Evolutionary conservation across 2,329 filamentous ascomycete genomes (phyloP).

Genomic region (Cephalotrichum gorgonifer): DNA sequence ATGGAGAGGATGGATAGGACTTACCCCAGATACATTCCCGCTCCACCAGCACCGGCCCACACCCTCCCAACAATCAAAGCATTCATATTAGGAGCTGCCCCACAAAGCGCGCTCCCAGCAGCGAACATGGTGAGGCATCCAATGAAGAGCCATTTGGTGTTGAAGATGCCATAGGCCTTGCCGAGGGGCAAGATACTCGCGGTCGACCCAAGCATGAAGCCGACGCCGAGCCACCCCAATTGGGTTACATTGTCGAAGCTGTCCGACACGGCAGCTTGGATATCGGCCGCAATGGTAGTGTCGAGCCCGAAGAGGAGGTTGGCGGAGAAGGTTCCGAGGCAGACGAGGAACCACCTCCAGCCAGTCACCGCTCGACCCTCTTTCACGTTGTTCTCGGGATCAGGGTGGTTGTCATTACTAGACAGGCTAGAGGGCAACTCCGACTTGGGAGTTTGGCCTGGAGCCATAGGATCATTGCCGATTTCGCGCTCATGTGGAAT

Average conservation of each 20-base stretch:
- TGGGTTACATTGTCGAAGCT: slow-evolving; percentile 11
- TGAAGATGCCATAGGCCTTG: slow-evolving; percentile 17
- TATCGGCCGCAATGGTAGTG: slow-evolving; percentile 38
- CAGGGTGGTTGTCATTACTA: no score
- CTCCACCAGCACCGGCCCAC: slow-evolving; percentile 28
- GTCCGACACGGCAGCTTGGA: slow-evolving; percentile 25
- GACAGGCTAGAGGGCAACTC: no score
- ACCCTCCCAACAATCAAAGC: slow-evolving; percentile 33
- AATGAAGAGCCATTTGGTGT: slow-evolving; percentile 27
- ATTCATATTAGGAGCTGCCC: slow-evolving; percentile 29
- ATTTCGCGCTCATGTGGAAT: no score
- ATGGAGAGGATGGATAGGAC: no score
- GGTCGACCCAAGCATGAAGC: slow-evolving; percentile 11
- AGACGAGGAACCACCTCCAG: slow-evolving; percentile 12
- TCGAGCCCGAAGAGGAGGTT: slow-evolving; percentile 29
- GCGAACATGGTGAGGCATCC: slow-evolving; percentile 18
- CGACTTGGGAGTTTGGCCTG: no score
- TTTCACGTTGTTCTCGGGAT: no score
- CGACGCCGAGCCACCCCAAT: slow-evolving; percentile 20
- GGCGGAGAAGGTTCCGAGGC: slow-evolving; percentile 10
- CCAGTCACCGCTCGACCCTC: slow-evolving; percentile 8
- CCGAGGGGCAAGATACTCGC: slow-evolving; percentile 11
- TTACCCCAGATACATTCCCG: slow-evolving; percentile 1
- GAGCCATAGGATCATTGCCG: no score
- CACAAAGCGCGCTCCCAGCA: slow-evolving; percentile 21